A percentile compares a stretch with the other conserved stretches of the same genome.
Conservation (phyloP, 1,284 basidiomycete genomes). For the Blastosporella zonata region DNA sequence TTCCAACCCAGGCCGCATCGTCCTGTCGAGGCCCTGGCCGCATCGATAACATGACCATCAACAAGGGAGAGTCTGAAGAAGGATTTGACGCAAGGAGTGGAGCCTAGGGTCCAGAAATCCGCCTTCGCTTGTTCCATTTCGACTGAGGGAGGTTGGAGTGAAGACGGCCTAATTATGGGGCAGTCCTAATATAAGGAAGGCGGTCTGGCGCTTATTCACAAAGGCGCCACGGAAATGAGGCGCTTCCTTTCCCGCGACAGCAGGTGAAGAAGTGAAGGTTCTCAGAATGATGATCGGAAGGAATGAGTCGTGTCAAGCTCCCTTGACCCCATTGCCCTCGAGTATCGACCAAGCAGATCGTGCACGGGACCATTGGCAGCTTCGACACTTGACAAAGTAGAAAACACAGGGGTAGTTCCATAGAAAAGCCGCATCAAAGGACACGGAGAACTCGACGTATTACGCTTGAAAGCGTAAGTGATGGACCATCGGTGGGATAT, state of each 20-base stretch:
- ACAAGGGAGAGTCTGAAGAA: slow-evolving; percentile 4
- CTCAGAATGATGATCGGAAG: not conserved
- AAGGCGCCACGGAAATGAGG: not conserved
- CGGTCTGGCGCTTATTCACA: not conserved
- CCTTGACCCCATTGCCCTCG: too few species aligned
- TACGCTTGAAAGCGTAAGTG: too few species aligned
- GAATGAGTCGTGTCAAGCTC: too few species aligned
- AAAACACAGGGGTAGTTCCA: too few species aligned
- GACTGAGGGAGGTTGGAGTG: not conserved
- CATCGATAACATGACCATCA: slow-evolving; percentile 1
- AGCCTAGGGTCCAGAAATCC: slow-evolving; percentile 8
- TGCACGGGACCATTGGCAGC: too few species aligned
- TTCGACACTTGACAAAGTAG: too few species aligned
- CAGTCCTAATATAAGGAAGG: not conserved
- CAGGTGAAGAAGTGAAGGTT: not conserved
- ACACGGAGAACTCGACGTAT: too few species aligned
- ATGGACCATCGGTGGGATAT: too few species aligned
- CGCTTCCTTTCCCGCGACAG: not conserved
- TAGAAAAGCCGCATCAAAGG: too few species aligned
- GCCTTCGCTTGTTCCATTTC: slow-evolving; percentile 10
- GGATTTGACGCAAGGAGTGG: slow-evolving; percentile 5
- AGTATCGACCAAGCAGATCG: too few species aligned
- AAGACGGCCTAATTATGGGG: not conserved
- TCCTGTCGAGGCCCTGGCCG: slow-evolving; percentile 1
- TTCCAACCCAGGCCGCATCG: slow-evolving; percentile 12